These are phyloP conservation scores for Zangia roseola DNA, from an alignment of 768 basidiomycete genomes.

Conservation along the genomic window DNA sequence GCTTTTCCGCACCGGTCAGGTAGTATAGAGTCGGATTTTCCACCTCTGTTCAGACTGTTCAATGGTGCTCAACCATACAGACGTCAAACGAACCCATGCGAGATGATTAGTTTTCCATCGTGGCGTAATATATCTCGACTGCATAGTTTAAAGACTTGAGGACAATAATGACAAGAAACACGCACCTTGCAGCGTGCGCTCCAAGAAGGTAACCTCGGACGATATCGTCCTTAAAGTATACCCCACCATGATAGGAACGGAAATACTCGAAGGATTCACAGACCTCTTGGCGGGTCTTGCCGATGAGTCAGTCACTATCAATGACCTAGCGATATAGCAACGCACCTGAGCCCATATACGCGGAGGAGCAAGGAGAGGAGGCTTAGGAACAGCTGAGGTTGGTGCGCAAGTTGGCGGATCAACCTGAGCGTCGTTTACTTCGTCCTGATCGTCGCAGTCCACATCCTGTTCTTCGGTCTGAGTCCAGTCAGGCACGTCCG, in stretches of 20 bases:
- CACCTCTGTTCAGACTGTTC: conserved; percentile 47
- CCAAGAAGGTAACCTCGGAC: conserved; percentile 78
- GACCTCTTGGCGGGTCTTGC: conserved; percentile 77
- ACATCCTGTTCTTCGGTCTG: conserved; percentile 19
- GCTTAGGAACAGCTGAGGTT: conserved; percentile 13
- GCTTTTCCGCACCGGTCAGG: conserved; percentile 42
- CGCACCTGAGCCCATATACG: conserved; percentile 47
- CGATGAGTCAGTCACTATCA: neutral
- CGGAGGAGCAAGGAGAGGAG: conserved; percentile 29
- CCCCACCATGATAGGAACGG: conserved; percentile 74
- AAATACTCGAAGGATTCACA: conserved; percentile 75
- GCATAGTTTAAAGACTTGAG: conserved; percentile 10
- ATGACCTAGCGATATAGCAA: neutral
- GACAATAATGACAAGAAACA: conserved; percentile 2
- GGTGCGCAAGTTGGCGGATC: conserved; percentile 1
- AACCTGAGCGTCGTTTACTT: conserved; percentile 14
- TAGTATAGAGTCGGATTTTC: conserved; percentile 60
- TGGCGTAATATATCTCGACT: conserved; percentile 72
- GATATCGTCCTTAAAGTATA: conserved; percentile 59
- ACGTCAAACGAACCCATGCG: conserved; percentile 64
- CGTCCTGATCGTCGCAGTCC: conserved; percentile 14
- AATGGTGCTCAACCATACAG: neutral
- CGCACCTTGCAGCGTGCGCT: conserved; percentile 64
- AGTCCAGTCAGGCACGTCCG: conserved; percentile 25
- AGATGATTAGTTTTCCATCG: conserved; percentile 70